phyloP scores from a whole-genome alignment of 257 asterid species.

The Solanum pinnatisectum region DNA sequence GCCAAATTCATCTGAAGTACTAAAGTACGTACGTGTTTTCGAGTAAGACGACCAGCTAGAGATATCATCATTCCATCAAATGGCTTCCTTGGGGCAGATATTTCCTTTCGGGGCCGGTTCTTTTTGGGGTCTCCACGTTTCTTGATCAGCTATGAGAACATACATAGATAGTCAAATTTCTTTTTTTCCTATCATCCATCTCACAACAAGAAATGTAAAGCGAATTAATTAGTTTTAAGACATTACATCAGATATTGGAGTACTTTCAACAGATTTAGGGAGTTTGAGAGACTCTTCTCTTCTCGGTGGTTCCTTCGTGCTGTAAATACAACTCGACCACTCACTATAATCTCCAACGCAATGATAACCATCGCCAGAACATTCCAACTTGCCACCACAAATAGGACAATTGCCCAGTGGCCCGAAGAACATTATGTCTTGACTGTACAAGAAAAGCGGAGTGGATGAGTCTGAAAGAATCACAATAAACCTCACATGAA shows the following conservation, averaged over 20 bases:
- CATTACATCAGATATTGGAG: slow-evolving; percentile 39
- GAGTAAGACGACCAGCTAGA: slow-evolving; percentile 61
- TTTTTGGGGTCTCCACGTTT: slow-evolving; percentile 26
- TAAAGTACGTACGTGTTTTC: slow-evolving; percentile 38
- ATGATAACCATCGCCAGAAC: slow-evolving; percentile 14
- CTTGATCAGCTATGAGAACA: slow-evolving; percentile 37
- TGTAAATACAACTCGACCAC: slow-evolving; percentile 65
- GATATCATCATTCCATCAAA: slow-evolving; percentile 56
- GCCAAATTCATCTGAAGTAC: background rate
- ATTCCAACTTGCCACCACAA: slow-evolving; percentile 36
- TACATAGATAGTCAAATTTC: background rate
- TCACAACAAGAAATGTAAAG: background rate
- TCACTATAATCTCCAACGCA: slow-evolving; percentile 57
- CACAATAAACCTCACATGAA: background rate
- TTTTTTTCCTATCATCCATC: background rate
- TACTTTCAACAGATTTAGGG: slow-evolving; percentile 49
- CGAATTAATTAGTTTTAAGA: background rate
- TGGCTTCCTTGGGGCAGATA: slow-evolving; percentile 26
- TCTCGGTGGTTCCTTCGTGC: slow-evolving; percentile 51
- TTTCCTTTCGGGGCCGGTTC: slow-evolving; percentile 12
- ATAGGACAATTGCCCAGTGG: slow-evolving; percentile 45
- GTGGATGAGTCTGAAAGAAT: background rate
- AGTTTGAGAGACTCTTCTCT: slow-evolving; percentile 34
- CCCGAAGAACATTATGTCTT: slow-evolving; percentile 69
- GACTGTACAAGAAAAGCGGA: slow-evolving; percentile 28